Evolutionary conservation across 371 early-diverging fungal genomes (phyloP).

Genomic region (Mortierella sp.): DNA sequence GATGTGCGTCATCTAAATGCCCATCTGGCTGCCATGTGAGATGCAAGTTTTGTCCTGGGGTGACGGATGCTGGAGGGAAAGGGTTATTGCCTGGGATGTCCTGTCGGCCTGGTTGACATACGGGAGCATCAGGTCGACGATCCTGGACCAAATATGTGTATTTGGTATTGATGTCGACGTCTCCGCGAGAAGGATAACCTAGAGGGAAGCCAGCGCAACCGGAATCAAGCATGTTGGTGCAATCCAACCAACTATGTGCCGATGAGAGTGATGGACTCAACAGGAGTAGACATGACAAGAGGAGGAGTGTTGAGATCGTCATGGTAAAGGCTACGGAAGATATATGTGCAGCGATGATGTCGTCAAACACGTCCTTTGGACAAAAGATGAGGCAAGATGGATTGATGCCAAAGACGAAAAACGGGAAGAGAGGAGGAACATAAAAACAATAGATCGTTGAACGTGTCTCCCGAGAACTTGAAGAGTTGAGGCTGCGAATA

Average conservation of each 20-base stretch:
- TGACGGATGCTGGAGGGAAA: conserved; percentile 34
- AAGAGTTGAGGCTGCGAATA: no score
- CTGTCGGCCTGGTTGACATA: conserved; percentile 53
- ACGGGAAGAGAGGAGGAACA: background rate
- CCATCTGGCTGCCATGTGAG: conserved; percentile 54
- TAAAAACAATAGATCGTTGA: no score
- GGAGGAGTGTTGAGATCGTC: background rate
- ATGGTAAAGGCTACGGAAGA: background rate
- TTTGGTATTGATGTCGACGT: conserved; percentile 57
- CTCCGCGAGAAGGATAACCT: conserved; percentile 62
- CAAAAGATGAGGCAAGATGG: no score
- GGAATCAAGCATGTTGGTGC: conserved; percentile 36
- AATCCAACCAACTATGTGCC: conserved; percentile 54
- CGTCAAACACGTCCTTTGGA: no score
- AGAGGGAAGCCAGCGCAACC: conserved; percentile 47
- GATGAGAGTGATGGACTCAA: background rate
- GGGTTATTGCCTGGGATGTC: conserved; percentile 43
- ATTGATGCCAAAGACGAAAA: background rate
- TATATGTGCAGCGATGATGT: no score
- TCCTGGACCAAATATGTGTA: conserved; percentile 56
- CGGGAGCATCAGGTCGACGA: conserved; percentile 30
- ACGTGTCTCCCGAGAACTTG: no score
- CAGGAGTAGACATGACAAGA: conserved; percentile 1
- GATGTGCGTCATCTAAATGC: conserved; percentile 44
- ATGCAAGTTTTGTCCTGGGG: conserved; percentile 36